Evolutionary conservation across 441 rosid genomes (phyloP).

Genomic region (Erysimum cheiri): DNA sequence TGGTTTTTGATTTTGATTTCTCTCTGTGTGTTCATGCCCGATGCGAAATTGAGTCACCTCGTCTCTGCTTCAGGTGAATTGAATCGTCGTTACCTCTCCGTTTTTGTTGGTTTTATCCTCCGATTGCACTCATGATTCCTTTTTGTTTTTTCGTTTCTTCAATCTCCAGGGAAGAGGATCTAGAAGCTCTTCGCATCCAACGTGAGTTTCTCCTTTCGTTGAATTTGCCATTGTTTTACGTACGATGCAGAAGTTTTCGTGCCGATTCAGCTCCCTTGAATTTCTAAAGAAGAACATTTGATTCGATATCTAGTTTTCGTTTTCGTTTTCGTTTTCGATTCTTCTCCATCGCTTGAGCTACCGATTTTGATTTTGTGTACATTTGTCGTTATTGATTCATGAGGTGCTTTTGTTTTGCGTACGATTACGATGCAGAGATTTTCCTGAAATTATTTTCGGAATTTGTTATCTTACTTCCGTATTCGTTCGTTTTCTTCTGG

Average conservation of each 20-base stretch:
- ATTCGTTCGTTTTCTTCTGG: constrained; percentile 3
- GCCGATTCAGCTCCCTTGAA: not conserved
- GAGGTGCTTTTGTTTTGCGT: not conserved
- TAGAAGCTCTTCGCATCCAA: constrained; percentile 32
- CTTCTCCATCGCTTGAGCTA: not conserved
- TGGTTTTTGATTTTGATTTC: not conserved
- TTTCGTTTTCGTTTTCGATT: constrained; percentile 11
- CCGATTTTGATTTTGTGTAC: not conserved
- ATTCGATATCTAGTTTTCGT: not conserved
- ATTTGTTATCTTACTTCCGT: not conserved
- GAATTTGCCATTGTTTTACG: not conserved
- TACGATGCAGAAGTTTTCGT: not conserved
- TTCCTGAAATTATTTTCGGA: not conserved
- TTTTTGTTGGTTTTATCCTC: not conserved
- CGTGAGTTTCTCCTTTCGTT: constrained; percentile 1
- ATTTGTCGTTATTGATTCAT: constrained; percentile 1
- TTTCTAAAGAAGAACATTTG: not conserved
- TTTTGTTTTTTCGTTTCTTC: constrained; percentile 10
- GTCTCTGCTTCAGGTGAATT: constrained; percentile 38
- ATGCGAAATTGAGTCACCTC: constrained; percentile 22
- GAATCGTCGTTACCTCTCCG: not conserved
- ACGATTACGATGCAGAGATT: constrained; percentile 1
- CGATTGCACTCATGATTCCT: not conserved
- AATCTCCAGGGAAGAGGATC: constrained; percentile 41
- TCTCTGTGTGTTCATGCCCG: constrained; percentile 33